A percentile compares a stretch with the other conserved stretches of the same genome.
phyloP scores from a whole-genome alignment of 495 filamentous ascomycete genomes.

The Copromyces sp. region DNA sequence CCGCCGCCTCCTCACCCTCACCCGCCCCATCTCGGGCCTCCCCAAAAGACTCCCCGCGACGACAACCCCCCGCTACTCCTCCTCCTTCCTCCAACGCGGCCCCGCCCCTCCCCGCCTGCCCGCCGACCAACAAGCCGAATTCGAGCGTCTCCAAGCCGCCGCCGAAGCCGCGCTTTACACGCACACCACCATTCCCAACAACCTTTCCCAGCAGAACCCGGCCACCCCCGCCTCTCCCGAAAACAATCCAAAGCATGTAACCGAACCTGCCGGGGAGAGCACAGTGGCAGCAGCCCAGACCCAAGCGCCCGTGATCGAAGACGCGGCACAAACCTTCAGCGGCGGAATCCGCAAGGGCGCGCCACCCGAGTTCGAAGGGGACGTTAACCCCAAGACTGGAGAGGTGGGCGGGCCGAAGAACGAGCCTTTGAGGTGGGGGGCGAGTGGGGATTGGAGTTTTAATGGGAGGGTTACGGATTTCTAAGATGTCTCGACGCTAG shows the following conservation, averaged over 20 bases:
- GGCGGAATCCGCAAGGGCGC: slow-evolving; percentile 47
- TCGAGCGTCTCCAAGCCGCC: slow-evolving; percentile 68
- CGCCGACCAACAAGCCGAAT: slow-evolving; percentile 82
- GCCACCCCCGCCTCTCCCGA: neutral
- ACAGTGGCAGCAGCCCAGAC: neutral
- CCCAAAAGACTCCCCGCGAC: neutral
- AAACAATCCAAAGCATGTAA: neutral
- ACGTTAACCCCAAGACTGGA: slow-evolving; percentile 89
- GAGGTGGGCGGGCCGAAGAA: slow-evolving; percentile 97
- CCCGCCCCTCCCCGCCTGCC: slow-evolving; percentile 79
- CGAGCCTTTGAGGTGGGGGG: slow-evolving; percentile 84
- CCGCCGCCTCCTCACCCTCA: slow-evolving; percentile 4
- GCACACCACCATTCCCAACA: slow-evolving; percentile 13
- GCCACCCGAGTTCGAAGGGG: slow-evolving; percentile 87
- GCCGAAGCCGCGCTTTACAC: slow-evolving; percentile 27
- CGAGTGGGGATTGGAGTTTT: slow-evolving; percentile 80
- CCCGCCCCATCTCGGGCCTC: slow-evolving; percentile 1
- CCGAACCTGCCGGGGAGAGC: neutral
- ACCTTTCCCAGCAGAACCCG: neutral
- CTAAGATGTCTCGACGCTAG: slow-evolving; percentile 23
- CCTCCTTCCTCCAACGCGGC: slow-evolving; percentile 30
- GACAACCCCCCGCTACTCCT: slow-evolving; percentile 3
- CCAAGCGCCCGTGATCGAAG: slow-evolving; percentile 1
- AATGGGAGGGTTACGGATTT: slow-evolving; percentile 96
- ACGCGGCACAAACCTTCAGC: slow-evolving; percentile 19